These are phyloP conservation scores for Camellia japonica DNA, from an alignment of 148 eudicot species.

Conservation along the genomic window DNA sequence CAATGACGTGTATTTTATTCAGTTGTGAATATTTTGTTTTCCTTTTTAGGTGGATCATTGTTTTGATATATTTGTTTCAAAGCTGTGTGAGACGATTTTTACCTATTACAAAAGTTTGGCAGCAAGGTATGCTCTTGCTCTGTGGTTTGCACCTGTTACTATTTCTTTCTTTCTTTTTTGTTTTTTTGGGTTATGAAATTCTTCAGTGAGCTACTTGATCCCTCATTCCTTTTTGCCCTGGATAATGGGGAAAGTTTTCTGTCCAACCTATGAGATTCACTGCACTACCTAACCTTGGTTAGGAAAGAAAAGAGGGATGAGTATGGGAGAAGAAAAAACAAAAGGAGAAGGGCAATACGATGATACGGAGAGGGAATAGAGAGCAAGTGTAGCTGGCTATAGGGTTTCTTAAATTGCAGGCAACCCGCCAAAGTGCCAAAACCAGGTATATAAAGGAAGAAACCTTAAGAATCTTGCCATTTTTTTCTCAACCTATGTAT, in stretches of 20 bases:
- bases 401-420: too few species aligned
- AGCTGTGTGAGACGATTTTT: conserved; percentile 70
- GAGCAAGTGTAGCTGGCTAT: too few species aligned
- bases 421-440: too few species aligned
- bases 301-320: too few species aligned
- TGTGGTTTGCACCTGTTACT: not conserved
- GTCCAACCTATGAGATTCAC: conserved; percentile 77
- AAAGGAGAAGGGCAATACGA: too few species aligned
- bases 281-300: conserved; percentile 30
- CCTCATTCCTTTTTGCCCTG: conserved; percentile 86
- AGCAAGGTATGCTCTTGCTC: conserved; percentile 55
- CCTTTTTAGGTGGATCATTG: conserved; percentile 85
- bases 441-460: too few species aligned
- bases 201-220: conserved; percentile 84
- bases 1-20: not conserved
- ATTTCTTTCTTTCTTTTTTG: conserved; percentile 2
- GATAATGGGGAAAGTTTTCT: conserved; percentile 80
- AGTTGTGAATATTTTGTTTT: not conserved
- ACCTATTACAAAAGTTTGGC: conserved; percentile 97
- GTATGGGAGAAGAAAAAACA: too few species aligned
- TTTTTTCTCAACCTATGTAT: too few species aligned
- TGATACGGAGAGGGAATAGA: too few species aligned
- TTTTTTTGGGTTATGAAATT: conserved; percentile 13
- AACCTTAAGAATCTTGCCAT: too few species aligned
- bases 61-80: conserved; percentile 85